Percentiles rank a stretch among this genome's conserved stretches.
phyloP scores from a whole-genome alignment of 345 rosid species.

The Mallotus nudiflorus region DNA sequence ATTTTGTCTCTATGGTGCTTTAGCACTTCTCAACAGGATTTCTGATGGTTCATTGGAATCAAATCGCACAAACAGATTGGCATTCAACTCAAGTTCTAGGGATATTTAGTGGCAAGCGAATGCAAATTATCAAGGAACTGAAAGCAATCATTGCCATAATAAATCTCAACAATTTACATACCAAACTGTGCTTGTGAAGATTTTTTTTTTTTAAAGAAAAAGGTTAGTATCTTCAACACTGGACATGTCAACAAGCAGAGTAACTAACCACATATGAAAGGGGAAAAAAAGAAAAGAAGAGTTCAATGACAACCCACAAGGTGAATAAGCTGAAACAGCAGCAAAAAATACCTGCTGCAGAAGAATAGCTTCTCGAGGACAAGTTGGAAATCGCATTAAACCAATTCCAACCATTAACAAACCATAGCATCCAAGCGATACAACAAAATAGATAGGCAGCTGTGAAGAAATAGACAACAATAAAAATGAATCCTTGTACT shows the following conservation, averaged over 20 bases:
- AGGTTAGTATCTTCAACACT: too few relatives aligned
- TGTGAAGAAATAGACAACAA: slow-evolving; percentile 16
- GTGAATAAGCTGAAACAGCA: background rate
- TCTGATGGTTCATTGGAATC: background rate
- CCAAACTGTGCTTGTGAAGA: too few relatives aligned
- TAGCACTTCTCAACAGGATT: background rate
- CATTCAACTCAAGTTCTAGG: too few relatives aligned
- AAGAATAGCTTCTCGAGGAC: slow-evolving; percentile 69
- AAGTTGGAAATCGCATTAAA: slow-evolving; percentile 66
- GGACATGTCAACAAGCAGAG: background rate
- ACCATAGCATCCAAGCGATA: slow-evolving; percentile 79
- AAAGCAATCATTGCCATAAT: too few relatives aligned
- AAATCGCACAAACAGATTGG: background rate
- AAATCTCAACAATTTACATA: too few relatives aligned
- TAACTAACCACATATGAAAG: background rate
- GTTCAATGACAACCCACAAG: background rate
- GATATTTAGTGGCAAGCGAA: too few relatives aligned
- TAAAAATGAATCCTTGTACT: background rate
- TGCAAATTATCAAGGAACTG: too few relatives aligned
- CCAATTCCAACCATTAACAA: slow-evolving; percentile 76
- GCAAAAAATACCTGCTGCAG: slow-evolving; percentile 56
- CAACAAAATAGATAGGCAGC: slow-evolving; percentile 67
- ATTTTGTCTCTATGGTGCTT: background rate
- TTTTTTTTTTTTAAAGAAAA: too few relatives aligned
- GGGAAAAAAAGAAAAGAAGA: too few relatives aligned